These are phyloP conservation scores for Lanmaoa rubissima DNA, from an alignment of 768 basidiomycete species.

Conservation along the genomic window DNA sequence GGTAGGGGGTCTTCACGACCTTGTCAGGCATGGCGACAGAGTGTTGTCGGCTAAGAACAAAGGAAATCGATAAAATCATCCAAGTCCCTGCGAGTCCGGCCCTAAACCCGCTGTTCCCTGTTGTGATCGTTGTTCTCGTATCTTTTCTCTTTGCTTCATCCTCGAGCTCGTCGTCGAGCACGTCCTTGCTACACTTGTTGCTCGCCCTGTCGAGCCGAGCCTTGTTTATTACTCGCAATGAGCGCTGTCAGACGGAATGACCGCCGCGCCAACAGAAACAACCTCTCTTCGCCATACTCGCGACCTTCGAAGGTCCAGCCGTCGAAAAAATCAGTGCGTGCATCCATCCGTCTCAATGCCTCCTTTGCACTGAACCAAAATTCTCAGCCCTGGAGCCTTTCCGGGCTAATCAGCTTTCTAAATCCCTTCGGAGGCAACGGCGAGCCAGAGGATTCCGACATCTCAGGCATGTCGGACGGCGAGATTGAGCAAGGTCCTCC, in stretches of 20 bases:
- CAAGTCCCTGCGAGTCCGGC: conserved; percentile 25
- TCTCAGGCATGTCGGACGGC: conserved; percentile 19
- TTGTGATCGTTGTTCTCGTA: conserved; percentile 23
- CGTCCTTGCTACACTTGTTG: background rate
- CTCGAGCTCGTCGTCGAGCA: conserved; percentile 8
- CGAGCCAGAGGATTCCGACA: conserved; percentile 24
- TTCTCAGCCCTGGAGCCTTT: conserved; percentile 49
- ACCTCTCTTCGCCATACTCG: conserved; percentile 55
- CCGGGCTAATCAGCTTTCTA: conserved; percentile 47
- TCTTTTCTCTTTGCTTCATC: conserved; percentile 19
- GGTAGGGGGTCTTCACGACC: conserved; percentile 65
- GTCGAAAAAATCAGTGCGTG: conserved; percentile 49
- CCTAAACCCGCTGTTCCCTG: conserved; percentile 29
- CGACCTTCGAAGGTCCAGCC: conserved; percentile 34
- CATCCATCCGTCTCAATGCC: background rate
- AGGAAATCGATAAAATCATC: background rate
- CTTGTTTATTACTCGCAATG: conserved; percentile 39
- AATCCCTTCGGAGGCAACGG: conserved; percentile 42
- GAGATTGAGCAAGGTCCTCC: conserved; percentile 31
- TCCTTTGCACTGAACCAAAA: conserved; percentile 13
- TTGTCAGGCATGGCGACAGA: conserved; percentile 40
- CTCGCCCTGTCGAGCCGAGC: conserved; percentile 4
- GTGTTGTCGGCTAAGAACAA: conserved; percentile 6
- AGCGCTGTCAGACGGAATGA: conserved; percentile 53
- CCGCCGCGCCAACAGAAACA: conserved; percentile 37